Conservation (phyloP, 208 protist genomes). For the Histomonas meleagridis region DNA sequence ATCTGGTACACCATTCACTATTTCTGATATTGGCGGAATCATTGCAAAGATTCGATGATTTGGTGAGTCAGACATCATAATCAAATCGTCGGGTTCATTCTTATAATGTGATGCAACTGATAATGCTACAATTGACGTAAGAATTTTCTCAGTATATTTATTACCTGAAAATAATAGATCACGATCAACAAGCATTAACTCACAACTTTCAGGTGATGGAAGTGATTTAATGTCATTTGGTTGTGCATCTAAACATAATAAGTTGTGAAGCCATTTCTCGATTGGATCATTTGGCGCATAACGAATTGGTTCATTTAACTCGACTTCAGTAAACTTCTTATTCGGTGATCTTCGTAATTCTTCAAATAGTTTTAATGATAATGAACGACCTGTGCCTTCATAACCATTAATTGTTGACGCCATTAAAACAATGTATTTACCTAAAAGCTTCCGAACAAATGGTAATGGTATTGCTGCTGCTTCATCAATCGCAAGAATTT, state of each 20-base stretch:
- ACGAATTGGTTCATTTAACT: conserved; percentile 86
- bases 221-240: neutral
- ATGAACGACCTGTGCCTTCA: conserved; percentile 89
- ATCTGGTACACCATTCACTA: conserved; percentile 67
- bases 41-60: conserved; percentile 93
- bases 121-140: conserved; percentile 39
- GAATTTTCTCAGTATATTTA: conserved; percentile 57
- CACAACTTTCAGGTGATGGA: conserved; percentile 80
- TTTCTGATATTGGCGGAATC: conserved; percentile 44
- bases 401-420: conserved; percentile 96
- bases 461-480: conserved; percentile 96
- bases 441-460: conserved; percentile 80
- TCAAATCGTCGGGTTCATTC: conserved; percentile 98
- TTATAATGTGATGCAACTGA: conserved; percentile 73
- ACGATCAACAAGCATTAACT: conserved; percentile 85
- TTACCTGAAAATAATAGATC: conserved; percentile 98
- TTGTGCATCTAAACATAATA: conserved; percentile 83
- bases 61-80: conserved; percentile 93
- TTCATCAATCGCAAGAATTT: conserved; percentile 91
- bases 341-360: conserved; percentile 72
- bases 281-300: conserved; percentile 81
- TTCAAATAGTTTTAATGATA: conserved; percentile 96
- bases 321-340: conserved; percentile 69
- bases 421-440: conserved; percentile 91
- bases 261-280: conserved; percentile 80